phyloP scores from a whole-genome alignment of 345 rosid species.

The Gossypium raimondii region DNA sequence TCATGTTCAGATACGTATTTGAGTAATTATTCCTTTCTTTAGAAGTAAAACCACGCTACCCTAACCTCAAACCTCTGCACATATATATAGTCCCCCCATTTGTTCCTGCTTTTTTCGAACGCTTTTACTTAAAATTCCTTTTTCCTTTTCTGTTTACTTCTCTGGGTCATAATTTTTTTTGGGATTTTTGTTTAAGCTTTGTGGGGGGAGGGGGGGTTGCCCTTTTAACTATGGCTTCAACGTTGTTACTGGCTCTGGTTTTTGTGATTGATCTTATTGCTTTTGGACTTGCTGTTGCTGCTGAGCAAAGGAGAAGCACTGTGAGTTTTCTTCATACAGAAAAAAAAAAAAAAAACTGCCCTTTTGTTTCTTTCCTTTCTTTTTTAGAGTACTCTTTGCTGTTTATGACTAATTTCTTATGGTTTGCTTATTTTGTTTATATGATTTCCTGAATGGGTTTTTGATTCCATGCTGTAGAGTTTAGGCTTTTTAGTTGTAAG shows the following conservation, averaged over 20 bases:
- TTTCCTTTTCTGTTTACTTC: background rate
- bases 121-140: background rate
- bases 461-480: slow-evolving; percentile 1
- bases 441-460: background rate
- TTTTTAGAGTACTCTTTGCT: background rate
- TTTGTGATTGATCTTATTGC: slow-evolving; percentile 75
- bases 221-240: slow-evolving; percentile 52
- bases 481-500: background rate
- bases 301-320: slow-evolving; percentile 1
- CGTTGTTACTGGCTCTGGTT: slow-evolving; percentile 51
- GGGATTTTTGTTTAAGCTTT: background rate
- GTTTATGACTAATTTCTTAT: background rate
- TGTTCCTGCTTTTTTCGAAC: background rate
- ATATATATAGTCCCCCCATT: background rate
- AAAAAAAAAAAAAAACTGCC: background rate
- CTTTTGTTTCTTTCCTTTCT: background rate
- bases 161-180: background rate
- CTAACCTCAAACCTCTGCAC: background rate
- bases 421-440: background rate
- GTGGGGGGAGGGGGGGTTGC: background rate
- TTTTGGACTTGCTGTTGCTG: slow-evolving; percentile 75
- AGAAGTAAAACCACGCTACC: background rate
- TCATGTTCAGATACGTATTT: background rate
- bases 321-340: slow-evolving; percentile 12
- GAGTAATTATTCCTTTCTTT: background rate